A percentile compares a stretch with the other conserved stretches of the same genome.
These are phyloP conservation scores for Coprinopsis sp. DNA, from an alignment of 768 basidiomycete genomes.

Conservation along the genomic window DNA sequence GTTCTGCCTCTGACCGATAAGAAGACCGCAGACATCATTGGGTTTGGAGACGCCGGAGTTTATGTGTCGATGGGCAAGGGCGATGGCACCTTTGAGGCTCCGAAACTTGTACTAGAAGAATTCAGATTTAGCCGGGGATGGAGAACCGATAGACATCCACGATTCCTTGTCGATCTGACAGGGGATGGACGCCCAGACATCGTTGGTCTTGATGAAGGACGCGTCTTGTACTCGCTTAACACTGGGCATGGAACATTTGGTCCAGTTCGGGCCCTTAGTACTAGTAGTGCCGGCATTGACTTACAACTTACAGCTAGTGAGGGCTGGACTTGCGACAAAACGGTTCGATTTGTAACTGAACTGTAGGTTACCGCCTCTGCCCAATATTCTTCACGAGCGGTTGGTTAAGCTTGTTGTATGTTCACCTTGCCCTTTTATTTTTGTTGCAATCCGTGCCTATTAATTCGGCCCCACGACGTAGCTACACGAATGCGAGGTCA, in stretches of 20 bases:
- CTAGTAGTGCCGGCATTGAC: too few relatives aligned
- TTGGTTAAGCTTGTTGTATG: too few relatives aligned
- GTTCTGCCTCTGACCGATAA: not conserved
- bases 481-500: too few relatives aligned
- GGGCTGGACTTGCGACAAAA: not conserved
- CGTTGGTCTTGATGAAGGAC: not conserved
- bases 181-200: conserved; percentile 2
- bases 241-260: conserved; percentile 1
- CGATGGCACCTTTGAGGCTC: not conserved
- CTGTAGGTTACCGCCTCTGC: too few relatives aligned
- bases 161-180: conserved; percentile 1
- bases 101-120: not conserved
- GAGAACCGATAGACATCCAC: not conserved
- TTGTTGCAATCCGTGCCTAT: too few relatives aligned
- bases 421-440: too few relatives aligned
- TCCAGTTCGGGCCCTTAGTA: not conserved
- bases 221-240: not conserved
- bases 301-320: not conserved
- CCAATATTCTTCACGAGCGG: too few relatives aligned
- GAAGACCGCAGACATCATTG: not conserved
- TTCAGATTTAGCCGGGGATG: conserved; percentile 2
- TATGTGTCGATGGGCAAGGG: not conserved
- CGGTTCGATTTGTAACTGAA: not conserved
- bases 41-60: not conserved
- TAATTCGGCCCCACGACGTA: too few relatives aligned